Conservation (phyloP, 208 protist genomes). For the Trichomonas vaginalis region DNA sequence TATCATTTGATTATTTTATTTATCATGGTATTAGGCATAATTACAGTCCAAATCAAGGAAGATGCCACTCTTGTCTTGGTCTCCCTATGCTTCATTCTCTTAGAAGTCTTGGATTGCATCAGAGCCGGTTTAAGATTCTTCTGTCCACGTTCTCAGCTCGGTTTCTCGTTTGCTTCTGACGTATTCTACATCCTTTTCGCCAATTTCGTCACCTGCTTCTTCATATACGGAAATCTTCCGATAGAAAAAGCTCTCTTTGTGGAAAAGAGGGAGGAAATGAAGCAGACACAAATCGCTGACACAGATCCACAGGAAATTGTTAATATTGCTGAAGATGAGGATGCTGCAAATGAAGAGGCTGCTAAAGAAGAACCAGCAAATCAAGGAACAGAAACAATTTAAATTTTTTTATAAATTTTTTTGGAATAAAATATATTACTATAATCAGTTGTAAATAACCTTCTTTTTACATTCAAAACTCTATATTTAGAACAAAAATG, state of each 20-base stretch:
- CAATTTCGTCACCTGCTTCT: not conserved
- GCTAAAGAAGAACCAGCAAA: too few relatives aligned
- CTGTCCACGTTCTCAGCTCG: not conserved
- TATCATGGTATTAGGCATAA: not conserved
- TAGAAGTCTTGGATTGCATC: not conserved
- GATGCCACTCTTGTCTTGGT: not conserved
- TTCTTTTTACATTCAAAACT: too few relatives aligned
- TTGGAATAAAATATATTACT: too few relatives aligned
- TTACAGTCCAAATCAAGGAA: not conserved
- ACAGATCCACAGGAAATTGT: too few relatives aligned
- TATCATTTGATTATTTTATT: not conserved
- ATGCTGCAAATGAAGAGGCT: too few relatives aligned
- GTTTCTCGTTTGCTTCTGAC: not conserved
- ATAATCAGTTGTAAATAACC: too few relatives aligned
- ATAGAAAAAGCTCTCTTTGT: not conserved
- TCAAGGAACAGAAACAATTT: too few relatives aligned
- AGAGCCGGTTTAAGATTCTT: not conserved
- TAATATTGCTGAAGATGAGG: too few relatives aligned
- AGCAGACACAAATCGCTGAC: too few relatives aligned
- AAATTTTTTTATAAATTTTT: too few relatives aligned
- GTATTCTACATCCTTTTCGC: not conserved
- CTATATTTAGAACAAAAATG: too few relatives aligned
- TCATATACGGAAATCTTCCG: not conserved
- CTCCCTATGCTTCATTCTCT: not conserved
- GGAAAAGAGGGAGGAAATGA: too few relatives aligned